Conservation (phyloP, 163 green algal species). For the Scenedesmus sp. region DNA sequence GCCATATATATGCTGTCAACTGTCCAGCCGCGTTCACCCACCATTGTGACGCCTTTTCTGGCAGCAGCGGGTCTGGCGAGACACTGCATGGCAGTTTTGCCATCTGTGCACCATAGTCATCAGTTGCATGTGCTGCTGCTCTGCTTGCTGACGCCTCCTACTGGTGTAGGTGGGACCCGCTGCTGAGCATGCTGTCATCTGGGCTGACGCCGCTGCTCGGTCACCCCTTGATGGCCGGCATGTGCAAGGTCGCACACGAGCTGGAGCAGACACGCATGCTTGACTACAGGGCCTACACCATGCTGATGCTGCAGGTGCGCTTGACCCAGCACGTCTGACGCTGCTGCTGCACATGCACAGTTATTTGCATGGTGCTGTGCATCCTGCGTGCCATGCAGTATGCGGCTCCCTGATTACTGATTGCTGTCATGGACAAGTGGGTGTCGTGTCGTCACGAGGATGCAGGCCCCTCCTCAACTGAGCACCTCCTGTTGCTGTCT, state of each 20-base stretch:
- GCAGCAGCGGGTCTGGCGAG: too few species aligned
- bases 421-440: too few species aligned
- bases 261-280: neutral
- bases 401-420: too few species aligned
- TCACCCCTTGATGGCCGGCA: neutral
- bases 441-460: too few species aligned
- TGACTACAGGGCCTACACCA: neutral
- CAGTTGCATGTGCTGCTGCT: neutral
- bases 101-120: neutral
- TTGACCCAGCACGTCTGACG: neutral
- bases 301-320: neutral
- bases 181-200: neutral
- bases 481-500: too few species aligned
- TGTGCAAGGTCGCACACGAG: neutral
- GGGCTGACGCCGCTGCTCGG: neutral
- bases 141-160: too few species aligned
- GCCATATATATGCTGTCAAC: neutral
- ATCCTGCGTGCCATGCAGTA: too few species aligned
- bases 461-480: too few species aligned
- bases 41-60: too few species aligned
- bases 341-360: too few species aligned
- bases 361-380: too few species aligned
- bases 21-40: neutral
- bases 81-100: too few species aligned
- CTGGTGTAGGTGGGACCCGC: neutral